Conservation (phyloP, 805 yeast species). For the Candida odintsovae region DNA sequence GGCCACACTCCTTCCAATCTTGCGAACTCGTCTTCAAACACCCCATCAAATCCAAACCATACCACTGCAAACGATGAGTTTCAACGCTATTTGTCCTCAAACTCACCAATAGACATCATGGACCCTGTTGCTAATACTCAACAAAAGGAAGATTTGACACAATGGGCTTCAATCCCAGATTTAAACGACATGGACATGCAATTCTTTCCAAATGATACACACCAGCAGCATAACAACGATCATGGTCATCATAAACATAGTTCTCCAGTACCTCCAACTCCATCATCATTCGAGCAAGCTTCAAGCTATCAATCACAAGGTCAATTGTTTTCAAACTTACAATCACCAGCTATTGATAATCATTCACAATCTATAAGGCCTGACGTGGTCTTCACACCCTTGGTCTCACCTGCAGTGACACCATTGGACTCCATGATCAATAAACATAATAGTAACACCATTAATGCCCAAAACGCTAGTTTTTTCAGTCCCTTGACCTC, state of each 20-base stretch:
- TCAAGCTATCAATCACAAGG: slow-evolving; percentile 6
- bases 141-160: slow-evolving; percentile 1
- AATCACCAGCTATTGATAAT: slow-evolving; percentile 14
- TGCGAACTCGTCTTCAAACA: background rate
- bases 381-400: slow-evolving; percentile 66
- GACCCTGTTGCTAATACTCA: slow-evolving; percentile 4
- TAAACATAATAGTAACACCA: slow-evolving; percentile 8
- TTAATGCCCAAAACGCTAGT: slow-evolving; percentile 7
- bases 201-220: slow-evolving; percentile 7
- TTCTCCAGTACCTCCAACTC: slow-evolving; percentile 18
- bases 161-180: slow-evolving; percentile 12
- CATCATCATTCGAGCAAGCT: slow-evolving; percentile 18
- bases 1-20: background rate
- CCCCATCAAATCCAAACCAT: background rate
- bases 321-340: slow-evolving; percentile 6
- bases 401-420: slow-evolving; percentile 71
- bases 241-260: background rate
- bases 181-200: slow-evolving; percentile 12
- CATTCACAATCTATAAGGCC: slow-evolving; percentile 34
- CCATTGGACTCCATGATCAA: slow-evolving; percentile 39
- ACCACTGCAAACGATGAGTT: background rate
- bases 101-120: slow-evolving; percentile 10
- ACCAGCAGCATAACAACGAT: background rate
- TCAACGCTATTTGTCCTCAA: background rate
- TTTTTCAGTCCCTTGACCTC: slow-evolving; percentile 53